Percentiles rank a stretch among this genome's conserved stretches.
phyloP scores from a whole-genome alignment of 257 asterid genomes.

The Leonotis leonurus region DNA sequence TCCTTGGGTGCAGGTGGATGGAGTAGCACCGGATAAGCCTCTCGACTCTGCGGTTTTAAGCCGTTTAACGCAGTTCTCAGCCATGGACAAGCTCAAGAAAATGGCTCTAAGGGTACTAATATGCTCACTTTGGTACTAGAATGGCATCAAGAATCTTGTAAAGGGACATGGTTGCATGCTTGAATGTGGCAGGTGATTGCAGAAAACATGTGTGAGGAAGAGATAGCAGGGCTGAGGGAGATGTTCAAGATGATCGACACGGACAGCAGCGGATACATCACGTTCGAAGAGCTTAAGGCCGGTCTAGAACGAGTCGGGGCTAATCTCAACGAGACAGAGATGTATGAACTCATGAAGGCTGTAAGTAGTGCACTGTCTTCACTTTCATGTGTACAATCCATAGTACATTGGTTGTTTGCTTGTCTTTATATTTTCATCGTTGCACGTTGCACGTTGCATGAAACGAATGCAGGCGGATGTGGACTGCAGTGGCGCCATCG shows the following conservation, averaged over 20 bases:
- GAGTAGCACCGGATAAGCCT: constrained; percentile 78
- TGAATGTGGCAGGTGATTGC: constrained; percentile 36
- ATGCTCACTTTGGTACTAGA: no score
- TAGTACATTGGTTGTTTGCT: no score
- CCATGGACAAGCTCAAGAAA: constrained; percentile 47
- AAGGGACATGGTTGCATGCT: no score
- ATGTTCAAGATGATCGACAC: no score
- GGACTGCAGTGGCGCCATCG: constrained; percentile 40
- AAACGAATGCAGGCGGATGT: constrained; percentile 28
- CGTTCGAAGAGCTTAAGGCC: no score
- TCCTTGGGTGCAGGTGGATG: constrained; percentile 66
- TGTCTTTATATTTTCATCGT: no score
- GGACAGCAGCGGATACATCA: no score
- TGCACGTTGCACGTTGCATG: no score
- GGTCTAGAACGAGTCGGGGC: constrained; percentile 34
- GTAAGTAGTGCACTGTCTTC: no score
- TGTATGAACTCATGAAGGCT: constrained; percentile 31
- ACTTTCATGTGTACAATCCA: no score
- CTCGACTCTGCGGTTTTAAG: constrained; percentile 63
- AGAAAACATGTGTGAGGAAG: constrained; percentile 41
- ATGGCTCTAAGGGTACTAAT: constrained; percentile 52
- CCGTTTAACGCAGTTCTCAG: constrained; percentile 50
- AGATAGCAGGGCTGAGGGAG: no score
- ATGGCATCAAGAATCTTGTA: no score
- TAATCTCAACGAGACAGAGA: constrained; percentile 34